Evolutionary conservation across 2,329 filamentous ascomycete genomes (phyloP).

Genomic region (Neofusicoccum sp.): DNA sequence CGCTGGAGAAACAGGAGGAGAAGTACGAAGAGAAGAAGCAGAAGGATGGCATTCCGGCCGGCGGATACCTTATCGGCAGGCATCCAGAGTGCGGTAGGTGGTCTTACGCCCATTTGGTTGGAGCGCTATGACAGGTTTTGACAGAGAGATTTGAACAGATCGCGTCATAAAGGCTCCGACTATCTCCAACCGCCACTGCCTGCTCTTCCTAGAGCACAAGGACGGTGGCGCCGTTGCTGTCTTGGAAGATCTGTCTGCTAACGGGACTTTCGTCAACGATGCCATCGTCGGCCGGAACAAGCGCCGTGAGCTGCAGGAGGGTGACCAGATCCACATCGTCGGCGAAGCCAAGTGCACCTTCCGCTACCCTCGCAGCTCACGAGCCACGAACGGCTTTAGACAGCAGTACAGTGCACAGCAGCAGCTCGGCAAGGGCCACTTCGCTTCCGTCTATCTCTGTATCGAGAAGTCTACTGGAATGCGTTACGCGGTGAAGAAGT

Average conservation of each 20-base stretch:
- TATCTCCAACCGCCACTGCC: slow-evolving; percentile 83
- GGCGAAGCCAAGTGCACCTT: slow-evolving; percentile 88
- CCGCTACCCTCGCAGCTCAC: slow-evolving; percentile 66
- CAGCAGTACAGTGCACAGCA: slow-evolving; percentile 85
- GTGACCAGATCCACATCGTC: slow-evolving; percentile 87
- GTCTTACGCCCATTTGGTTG: neutral
- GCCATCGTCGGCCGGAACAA: slow-evolving; percentile 89
- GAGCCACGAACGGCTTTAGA: slow-evolving; percentile 70
- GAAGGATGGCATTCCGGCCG: slow-evolving; percentile 61
- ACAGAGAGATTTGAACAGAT: slow-evolving; percentile 51
- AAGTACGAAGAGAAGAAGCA: slow-evolving; percentile 60
- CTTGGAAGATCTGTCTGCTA: slow-evolving; percentile 90
- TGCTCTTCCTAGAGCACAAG: slow-evolving; percentile 66
- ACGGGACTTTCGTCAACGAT: slow-evolving; percentile 96
- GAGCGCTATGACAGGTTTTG: neutral
- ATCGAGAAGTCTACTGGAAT: slow-evolving; percentile 82
- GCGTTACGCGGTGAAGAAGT: slow-evolving; percentile 90
- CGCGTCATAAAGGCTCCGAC: slow-evolving; percentile 71
- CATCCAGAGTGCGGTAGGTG: slow-evolving; percentile 89
- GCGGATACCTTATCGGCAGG: slow-evolving; percentile 87
- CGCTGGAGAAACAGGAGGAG: slow-evolving; percentile 65
- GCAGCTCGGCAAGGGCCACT: slow-evolving; percentile 91
- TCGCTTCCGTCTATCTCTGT: slow-evolving; percentile 90
- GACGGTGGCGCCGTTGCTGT: slow-evolving; percentile 66
- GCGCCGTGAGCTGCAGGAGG: slow-evolving; percentile 81